These are phyloP conservation scores for Protomyces arabidopsidicola DNA, from an alignment of 1,139 yeast species.

Conservation along the genomic window DNA sequence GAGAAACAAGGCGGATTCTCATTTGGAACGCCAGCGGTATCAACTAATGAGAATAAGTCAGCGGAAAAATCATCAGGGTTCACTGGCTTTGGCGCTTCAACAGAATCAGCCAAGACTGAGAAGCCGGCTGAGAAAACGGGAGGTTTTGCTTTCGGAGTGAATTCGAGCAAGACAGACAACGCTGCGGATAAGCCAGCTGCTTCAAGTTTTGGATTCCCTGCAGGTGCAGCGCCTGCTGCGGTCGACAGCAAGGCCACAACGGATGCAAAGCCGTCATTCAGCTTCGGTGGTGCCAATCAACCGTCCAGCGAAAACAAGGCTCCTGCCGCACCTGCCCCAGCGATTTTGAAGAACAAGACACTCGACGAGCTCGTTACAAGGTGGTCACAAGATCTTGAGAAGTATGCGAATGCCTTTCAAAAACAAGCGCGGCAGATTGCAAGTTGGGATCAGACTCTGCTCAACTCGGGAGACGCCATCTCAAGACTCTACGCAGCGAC, in stretches of 20 bases:
- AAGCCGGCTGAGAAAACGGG: slow-evolving; percentile 17
- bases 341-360: slow-evolving; percentile 82
- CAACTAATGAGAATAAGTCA: slow-evolving; percentile 7
- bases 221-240: slow-evolving; percentile 6
- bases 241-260: background rate
- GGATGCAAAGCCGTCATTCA: slow-evolving; percentile 13
- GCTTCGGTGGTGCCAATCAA: slow-evolving; percentile 18
- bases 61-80: slow-evolving; percentile 5
- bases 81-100: slow-evolving; percentile 16
- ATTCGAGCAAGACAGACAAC: background rate
- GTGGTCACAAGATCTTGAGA: slow-evolving; percentile 84
- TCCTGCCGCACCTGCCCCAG: slow-evolving; percentile 46
- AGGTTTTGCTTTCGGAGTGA: slow-evolving; percentile 23
- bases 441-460: slow-evolving; percentile 79
- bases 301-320: slow-evolving; percentile 6
- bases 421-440: slow-evolving; percentile 70
- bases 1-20: slow-evolving; percentile 31
- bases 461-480: slow-evolving; percentile 80
- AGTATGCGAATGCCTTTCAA: slow-evolving; percentile 68
- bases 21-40: slow-evolving; percentile 29
- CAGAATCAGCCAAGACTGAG: slow-evolving; percentile 15
- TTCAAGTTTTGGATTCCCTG: slow-evolving; percentile 2
- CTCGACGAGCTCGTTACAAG: slow-evolving; percentile 86
- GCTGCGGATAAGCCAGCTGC: slow-evolving; percentile 5
- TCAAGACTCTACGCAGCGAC: slow-evolving; percentile 73